Percentiles rank a stretch among this genome's conserved stretches.
phyloP scores from a whole-genome alignment of 2,329 filamentous ascomycete species.

The Elsinoe australis region DNA sequence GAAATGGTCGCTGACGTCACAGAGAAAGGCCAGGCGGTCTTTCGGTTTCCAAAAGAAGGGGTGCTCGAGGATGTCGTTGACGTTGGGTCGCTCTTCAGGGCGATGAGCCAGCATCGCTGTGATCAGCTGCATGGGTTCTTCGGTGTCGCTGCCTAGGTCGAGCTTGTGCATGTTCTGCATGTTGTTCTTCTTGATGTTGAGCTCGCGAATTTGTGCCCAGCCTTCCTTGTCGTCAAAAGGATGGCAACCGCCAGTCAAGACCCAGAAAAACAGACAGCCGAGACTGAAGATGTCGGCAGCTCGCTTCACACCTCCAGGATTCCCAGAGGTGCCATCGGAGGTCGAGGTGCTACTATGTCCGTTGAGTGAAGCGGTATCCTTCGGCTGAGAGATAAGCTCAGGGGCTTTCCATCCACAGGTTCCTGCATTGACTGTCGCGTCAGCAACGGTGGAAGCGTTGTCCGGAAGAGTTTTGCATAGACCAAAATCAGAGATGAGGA shows the following conservation, averaged over 20 bases:
- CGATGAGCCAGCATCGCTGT: constrained; percentile 66
- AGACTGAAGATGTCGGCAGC: constrained; percentile 97
- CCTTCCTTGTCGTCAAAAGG: constrained; percentile 91
- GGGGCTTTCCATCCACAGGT: constrained; percentile 96
- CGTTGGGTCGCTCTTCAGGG: constrained; percentile 60
- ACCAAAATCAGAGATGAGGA: constrained; percentile 95
- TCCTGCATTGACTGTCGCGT: constrained; percentile 87
- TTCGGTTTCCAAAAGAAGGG: constrained; percentile 95
- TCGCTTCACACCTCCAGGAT: constrained; percentile 69
- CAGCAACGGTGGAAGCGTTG: constrained; percentile 87
- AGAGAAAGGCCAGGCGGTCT: constrained; percentile 85
- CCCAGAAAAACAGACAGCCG: constrained; percentile 96
- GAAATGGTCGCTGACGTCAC: constrained; percentile 92
- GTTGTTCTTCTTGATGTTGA: constrained; percentile 90
- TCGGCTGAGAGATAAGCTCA: constrained; percentile 65
- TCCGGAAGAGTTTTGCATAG: constrained; percentile 95
- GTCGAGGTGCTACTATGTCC: constrained; percentile 48
- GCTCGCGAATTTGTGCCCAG: constrained; percentile 76
- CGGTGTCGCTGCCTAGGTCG: constrained; percentile 62
- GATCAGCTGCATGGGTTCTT: constrained; percentile 82
- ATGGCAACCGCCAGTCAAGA: constrained; percentile 85
- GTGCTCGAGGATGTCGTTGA: constrained; percentile 75
- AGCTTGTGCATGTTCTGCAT: constrained; percentile 55
- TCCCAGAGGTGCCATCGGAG: constrained; percentile 39
- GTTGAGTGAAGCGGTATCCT: constrained; percentile 38